Percentiles rank a stretch among this genome's conserved stretches.
phyloP scores from a whole-genome alignment of 2,329 filamentous ascomycete genomes.

The Ceratocystis huliohia region DNA sequence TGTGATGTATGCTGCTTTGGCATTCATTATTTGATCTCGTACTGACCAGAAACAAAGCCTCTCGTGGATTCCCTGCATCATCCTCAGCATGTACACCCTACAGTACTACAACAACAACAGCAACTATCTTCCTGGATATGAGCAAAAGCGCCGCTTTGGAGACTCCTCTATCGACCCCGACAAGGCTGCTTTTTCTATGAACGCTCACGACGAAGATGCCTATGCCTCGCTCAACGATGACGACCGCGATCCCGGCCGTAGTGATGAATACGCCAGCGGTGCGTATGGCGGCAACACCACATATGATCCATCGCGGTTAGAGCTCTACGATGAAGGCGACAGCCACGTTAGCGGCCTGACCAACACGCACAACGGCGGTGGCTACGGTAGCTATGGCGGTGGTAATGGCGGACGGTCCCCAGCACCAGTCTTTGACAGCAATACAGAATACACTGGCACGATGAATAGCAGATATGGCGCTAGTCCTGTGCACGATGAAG shows the following conservation, averaged over 20 bases:
- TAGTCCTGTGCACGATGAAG: slow-evolving; percentile 18
- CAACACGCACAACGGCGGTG: slow-evolving; percentile 21
- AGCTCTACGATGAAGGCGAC: slow-evolving; percentile 30
- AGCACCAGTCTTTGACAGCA: slow-evolving; percentile 35
- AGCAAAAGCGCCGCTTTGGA: slow-evolving; percentile 34
- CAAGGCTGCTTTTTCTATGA: slow-evolving; percentile 56
- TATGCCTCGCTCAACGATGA: slow-evolving; percentile 50
- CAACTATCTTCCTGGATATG: slow-evolving; percentile 46
- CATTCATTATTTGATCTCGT: slow-evolving; percentile 21
- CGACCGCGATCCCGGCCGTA: slow-evolving; percentile 36
- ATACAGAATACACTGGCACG: slow-evolving; percentile 34
- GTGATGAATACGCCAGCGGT: slow-evolving; percentile 25
- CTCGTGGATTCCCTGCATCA: slow-evolving; percentile 41
- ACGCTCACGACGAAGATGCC: slow-evolving; percentile 52
- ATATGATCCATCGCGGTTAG: slow-evolving; percentile 27
- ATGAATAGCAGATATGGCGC: slow-evolving; percentile 20
- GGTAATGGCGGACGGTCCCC: neutral
- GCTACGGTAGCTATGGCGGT: slow-evolving; percentile 15
- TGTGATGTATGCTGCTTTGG: neutral
- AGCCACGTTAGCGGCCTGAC: slow-evolving; percentile 30
- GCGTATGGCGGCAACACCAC: slow-evolving; percentile 31
- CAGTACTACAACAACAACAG: slow-evolving; percentile 51
- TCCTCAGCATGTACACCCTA: slow-evolving; percentile 47
- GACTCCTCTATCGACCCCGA: slow-evolving; percentile 46
- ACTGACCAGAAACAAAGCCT: slow-evolving; percentile 33